Conservation (phyloP, 208 protist genomes). For the Leishmania aethiopica region DNA sequence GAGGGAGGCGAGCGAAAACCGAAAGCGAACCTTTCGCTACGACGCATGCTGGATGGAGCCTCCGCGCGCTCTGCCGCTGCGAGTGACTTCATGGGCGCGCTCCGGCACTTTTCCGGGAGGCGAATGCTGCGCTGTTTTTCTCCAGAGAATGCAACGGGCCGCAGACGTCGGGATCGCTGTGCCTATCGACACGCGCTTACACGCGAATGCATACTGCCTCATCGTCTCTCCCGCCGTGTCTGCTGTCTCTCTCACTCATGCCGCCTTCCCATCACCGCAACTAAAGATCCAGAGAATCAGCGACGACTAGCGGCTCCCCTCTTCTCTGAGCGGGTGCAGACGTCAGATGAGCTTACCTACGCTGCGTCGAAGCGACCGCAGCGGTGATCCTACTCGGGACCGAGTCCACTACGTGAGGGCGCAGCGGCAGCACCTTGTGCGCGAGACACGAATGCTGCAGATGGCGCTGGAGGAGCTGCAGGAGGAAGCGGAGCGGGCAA, state of each 20-base stretch:
- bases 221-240: neutral
- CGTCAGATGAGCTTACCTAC: neutral
- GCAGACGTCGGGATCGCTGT: neutral
- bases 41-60: neutral
- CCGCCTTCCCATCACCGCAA: neutral
- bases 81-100: neutral
- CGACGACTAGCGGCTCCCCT: neutral
- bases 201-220: neutral
- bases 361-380: neutral
- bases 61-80: neutral
- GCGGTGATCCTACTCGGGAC: neutral
- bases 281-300: neutral
- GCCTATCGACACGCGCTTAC: neutral
- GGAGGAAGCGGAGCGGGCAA: conserved; percentile 4
- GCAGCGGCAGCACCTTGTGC: conserved; percentile 10
- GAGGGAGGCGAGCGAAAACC: neutral
- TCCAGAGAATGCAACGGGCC: neutral
- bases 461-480: conserved; percentile 26
- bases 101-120: neutral
- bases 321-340: neutral
- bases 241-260: neutral
- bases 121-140: neutral
- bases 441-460: conserved; percentile 22
- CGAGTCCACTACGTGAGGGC: conserved; percentile 1
- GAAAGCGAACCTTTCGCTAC: neutral